These are phyloP conservation scores for Taiozyma sp. DNA, from an alignment of 1,139 yeast species.

Conservation along the genomic window DNA sequence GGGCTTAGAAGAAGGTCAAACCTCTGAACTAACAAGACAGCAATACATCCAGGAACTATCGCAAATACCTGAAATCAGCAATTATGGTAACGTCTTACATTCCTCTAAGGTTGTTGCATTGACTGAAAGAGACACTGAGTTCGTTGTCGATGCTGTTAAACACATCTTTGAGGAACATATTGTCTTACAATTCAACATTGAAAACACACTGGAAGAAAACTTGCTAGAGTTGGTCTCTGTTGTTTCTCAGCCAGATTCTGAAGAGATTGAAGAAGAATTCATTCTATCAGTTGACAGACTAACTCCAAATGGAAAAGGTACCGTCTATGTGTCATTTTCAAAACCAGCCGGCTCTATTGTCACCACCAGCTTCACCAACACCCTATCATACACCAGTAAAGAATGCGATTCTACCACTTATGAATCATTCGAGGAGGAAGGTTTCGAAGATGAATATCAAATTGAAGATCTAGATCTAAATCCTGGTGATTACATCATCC, in stretches of 20 bases:
- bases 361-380: conserved; percentile 52
- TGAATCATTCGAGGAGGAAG: conserved; percentile 70
- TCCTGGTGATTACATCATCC: conserved; percentile 80
- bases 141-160: conserved; percentile 78
- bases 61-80: conserved; percentile 58
- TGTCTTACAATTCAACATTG: conserved; percentile 79
- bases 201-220: conserved; percentile 77
- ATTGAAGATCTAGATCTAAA: conserved; percentile 71
- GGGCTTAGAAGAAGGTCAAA: conserved; percentile 20
- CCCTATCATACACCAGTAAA: conserved; percentile 68
- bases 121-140: conserved; percentile 92
- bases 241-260: conserved; percentile 58
- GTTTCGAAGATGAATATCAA: conserved; percentile 91
- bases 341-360: conserved; percentile 44
- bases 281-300: conserved; percentile 70
- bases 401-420: conserved; percentile 77
- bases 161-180: conserved; percentile 74
- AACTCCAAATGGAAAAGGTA: conserved; percentile 65
- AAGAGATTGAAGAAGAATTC: conserved; percentile 60
- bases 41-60: conserved; percentile 63
- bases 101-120: conserved; percentile 63
- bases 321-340: conserved; percentile 71
- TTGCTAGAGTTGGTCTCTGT: conserved; percentile 79
- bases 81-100: conserved; percentile 71
- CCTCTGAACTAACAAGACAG: conserved; percentile 40